Evolutionary conservation across 179 eudicot species (phyloP).

Genomic region (Actinidia chinensis): DNA sequence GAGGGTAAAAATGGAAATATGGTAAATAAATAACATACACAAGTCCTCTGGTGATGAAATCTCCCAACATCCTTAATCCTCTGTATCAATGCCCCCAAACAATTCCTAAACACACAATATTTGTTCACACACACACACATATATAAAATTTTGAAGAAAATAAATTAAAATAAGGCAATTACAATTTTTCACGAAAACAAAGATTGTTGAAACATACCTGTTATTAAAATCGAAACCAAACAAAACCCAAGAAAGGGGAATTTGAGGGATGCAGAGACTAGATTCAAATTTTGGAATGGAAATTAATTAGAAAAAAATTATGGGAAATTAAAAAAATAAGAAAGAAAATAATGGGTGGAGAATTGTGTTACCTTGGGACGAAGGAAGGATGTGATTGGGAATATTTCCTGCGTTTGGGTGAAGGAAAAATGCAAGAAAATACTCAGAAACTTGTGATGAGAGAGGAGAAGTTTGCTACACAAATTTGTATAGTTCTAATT

Average conservation of each 20-base stretch:
- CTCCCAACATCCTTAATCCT: slow-evolving; percentile 67
- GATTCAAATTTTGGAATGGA: background rate
- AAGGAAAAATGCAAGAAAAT: background rate
- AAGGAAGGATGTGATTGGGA: slow-evolving; percentile 9
- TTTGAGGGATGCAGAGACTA: background rate
- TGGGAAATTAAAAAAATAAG: background rate
- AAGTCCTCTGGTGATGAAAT: slow-evolving; percentile 59
- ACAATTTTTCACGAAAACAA: background rate
- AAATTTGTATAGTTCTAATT: background rate
- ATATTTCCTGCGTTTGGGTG: background rate
- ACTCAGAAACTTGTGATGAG: slow-evolving; percentile 17
- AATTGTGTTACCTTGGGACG: slow-evolving; percentile 12
- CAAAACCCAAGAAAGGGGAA: background rate
- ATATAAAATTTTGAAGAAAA: background rate
- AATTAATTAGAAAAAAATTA: background rate
- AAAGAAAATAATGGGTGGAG: background rate
- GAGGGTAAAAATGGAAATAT: background rate
- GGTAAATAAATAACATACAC: slow-evolving; percentile 45
- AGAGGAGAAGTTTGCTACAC: slow-evolving; percentile 29
- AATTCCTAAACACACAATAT: background rate
- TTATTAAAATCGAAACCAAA: background rate
- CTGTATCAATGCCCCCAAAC: background rate
- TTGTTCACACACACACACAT: background rate
- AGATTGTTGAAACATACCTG: background rate
- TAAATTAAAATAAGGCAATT: background rate